Percentiles rank a stretch among this genome's conserved stretches.
Evolutionary conservation across 331 rosid genomes (phyloP).

Genomic region (Dryas integrifolia): DNA sequence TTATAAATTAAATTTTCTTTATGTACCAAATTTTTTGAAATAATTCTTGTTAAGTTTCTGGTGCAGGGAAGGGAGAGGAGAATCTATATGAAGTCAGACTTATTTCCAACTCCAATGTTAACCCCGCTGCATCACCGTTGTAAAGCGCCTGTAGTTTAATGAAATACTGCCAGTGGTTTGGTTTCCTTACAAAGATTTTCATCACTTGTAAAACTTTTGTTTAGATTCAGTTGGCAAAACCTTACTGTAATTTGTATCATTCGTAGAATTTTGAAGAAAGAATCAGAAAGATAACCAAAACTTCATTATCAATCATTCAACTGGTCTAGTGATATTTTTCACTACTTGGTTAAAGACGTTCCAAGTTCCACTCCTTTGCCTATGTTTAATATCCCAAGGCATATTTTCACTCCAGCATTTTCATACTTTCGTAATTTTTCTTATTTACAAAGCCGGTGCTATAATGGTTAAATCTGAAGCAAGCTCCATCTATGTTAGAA

Average conservation of each 20-base stretch:
- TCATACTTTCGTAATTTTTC: too few relatives aligned
- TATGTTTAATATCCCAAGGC: too few relatives aligned
- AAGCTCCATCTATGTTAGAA: too few relatives aligned
- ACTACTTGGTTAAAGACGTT: too few relatives aligned
- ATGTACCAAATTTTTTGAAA: not conserved
- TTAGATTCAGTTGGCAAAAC: conserved; percentile 28
- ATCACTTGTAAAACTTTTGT: conserved; percentile 31
- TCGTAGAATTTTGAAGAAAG: conserved; percentile 36
- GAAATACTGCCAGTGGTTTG: conserved; percentile 6
- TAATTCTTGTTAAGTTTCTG: conserved; percentile 15
- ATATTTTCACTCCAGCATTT: too few relatives aligned
- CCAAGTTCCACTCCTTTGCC: too few relatives aligned
- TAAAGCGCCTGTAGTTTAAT: conserved; percentile 16
- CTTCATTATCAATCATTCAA: not conserved
- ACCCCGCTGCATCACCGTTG: conserved; percentile 39
- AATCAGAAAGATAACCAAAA: conserved; percentile 10
- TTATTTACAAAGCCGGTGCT: too few relatives aligned
- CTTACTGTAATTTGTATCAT: not conserved
- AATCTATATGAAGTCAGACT: conserved; percentile 77
- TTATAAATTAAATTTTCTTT: not conserved
- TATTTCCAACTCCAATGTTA: conserved; percentile 57
- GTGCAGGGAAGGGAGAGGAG: conserved; percentile 66
- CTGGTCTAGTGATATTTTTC: too few relatives aligned
- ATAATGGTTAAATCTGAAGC: too few relatives aligned
- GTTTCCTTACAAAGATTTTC: conserved; percentile 10